A percentile compares a stretch with the other conserved stretches of the same genome.
Evolutionary conservation across 129 eudicot species (phyloP).

Genomic region (Centella asiatica): DNA sequence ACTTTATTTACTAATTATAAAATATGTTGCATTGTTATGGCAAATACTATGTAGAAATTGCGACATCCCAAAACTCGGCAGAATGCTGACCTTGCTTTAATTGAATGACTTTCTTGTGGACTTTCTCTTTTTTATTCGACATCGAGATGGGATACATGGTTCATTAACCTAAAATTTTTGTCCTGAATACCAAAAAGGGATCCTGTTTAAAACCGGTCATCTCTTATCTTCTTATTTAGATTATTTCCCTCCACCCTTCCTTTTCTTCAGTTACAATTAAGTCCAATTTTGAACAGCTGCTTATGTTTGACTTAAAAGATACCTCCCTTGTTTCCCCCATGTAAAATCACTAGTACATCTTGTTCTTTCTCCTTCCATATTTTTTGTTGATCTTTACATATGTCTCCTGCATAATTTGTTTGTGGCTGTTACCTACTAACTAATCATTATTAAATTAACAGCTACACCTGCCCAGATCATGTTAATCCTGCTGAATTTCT

Average conservation of each 20-base stretch:
- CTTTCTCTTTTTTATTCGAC: too few species aligned
- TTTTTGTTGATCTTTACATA: neutral
- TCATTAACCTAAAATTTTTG: too few species aligned
- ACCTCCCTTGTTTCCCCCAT: neutral
- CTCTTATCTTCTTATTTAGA: too few species aligned
- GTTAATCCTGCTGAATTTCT: slow-evolving; percentile 94
- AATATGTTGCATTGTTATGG: neutral
- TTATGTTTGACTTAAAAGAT: neutral
- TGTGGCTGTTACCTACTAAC: slow-evolving; percentile 5
- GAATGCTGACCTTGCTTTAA: neutral
- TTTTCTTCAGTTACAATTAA: neutral
- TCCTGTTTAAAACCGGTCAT: neutral
- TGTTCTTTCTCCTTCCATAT: neutral
- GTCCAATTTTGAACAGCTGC: neutral
- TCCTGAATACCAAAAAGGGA: neutral
- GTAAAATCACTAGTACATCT: neutral
- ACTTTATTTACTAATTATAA: too few species aligned
- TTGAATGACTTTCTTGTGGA: neutral
- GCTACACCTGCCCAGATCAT: slow-evolving; percentile 88
- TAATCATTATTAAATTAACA: slow-evolving; percentile 27
- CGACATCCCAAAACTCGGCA: too few species aligned
- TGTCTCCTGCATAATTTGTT: neutral
- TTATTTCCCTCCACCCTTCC: too few species aligned
- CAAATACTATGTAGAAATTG: neutral
- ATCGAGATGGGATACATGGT: too few species aligned